Conservation (phyloP, 208 protist species). For the Sergeia podlipaevii region DNA sequence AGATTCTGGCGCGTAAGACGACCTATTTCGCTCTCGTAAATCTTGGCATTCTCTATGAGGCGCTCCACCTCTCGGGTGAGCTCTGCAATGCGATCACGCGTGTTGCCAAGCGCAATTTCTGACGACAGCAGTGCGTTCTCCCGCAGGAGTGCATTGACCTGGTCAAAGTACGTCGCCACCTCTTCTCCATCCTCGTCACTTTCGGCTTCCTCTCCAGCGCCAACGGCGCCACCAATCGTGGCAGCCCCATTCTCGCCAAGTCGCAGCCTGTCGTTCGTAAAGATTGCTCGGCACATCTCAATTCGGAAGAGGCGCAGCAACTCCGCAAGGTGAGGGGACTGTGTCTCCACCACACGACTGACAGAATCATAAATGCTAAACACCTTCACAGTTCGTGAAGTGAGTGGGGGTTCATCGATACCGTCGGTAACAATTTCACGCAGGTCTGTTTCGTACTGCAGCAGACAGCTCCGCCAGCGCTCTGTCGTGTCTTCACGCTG, state of each 20-base stretch:
- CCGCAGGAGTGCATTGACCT: slow-evolving; percentile 49
- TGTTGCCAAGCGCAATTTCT: slow-evolving; percentile 51
- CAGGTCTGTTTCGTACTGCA: slow-evolving; percentile 72
- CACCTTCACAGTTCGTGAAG: slow-evolving; percentile 32
- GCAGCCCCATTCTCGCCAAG: neutral
- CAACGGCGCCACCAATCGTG: neutral
- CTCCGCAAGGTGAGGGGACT: slow-evolving; percentile 48
- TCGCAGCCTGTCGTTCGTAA: slow-evolving; percentile 18
- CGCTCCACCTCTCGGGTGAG: slow-evolving; percentile 48
- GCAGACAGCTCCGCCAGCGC: slow-evolving; percentile 68
- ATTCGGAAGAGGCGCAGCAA: slow-evolving; percentile 79
- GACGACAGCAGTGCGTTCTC: slow-evolving; percentile 58
- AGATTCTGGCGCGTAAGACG: slow-evolving; percentile 69
- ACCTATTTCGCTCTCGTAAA: slow-evolving; percentile 71
- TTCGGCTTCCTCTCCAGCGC: neutral
- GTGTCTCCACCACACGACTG: slow-evolving; percentile 23
- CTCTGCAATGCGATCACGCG: slow-evolving; percentile 39
- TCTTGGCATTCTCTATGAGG: slow-evolving; percentile 32
- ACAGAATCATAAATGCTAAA: slow-evolving; percentile 69
- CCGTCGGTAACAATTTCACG: slow-evolving; percentile 63
- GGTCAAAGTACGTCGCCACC: slow-evolving; percentile 75
- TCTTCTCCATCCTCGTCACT: slow-evolving; percentile 10
- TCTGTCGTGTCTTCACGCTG: slow-evolving; percentile 25
- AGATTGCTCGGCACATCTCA: slow-evolving; percentile 82
- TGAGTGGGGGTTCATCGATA: slow-evolving; percentile 41